Base-by-base conservation (phyloP, 2,329 filamentous ascomycete species). In the Aspergillus novoparasiticus region DNA sequence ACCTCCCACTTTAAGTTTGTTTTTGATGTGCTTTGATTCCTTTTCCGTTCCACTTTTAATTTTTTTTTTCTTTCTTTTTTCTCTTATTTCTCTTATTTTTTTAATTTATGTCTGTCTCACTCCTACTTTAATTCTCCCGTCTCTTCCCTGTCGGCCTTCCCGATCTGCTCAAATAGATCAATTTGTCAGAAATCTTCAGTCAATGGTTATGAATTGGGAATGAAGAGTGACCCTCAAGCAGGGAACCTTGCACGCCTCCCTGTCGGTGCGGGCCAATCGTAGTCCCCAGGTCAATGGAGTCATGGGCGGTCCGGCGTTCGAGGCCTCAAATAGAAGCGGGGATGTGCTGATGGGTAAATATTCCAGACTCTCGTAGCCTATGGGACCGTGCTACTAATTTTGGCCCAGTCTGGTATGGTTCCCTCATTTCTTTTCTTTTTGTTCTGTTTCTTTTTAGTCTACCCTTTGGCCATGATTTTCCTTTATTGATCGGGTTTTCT, bases 321-420 rank as follows among this genome's bases (percentile, higher is more conserved):
- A 70, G 68, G 68, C 69, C 66, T 65, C 65, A 54, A 68, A 66
- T 65, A 21, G 63, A 69, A 66, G 67, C 68, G 66, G 68, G 64
- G 61, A 68, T 62, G 41, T 26, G 58, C 64, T 61, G 58, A 54
- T 26, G 62, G 59, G 63, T 39, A 62, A 60, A 32, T 64, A 57
- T 62, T 59, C 67, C 61, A 62, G 58, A 32, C 56, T 58, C 12
- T 54, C 14, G 32, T 45, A 51, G 58, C 58, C 64, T 64, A 64
- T 61, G 45, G 57, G 46, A 41, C 46, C 48, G 51, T 55, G 63
- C 61, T 62, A 56, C 68, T 67, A 67, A 69, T 64, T 68, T 65
- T 66, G 67, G 64, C 57, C 55, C 45, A 61, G 55, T 57, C 60
- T 56, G 58, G 43, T 45, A 61, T 62, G 65, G 60, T 51, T 59